These are phyloP conservation scores for Kazachstania africana DNA, from an alignment of 805 yeast species.

Conservation along the genomic window DNA sequence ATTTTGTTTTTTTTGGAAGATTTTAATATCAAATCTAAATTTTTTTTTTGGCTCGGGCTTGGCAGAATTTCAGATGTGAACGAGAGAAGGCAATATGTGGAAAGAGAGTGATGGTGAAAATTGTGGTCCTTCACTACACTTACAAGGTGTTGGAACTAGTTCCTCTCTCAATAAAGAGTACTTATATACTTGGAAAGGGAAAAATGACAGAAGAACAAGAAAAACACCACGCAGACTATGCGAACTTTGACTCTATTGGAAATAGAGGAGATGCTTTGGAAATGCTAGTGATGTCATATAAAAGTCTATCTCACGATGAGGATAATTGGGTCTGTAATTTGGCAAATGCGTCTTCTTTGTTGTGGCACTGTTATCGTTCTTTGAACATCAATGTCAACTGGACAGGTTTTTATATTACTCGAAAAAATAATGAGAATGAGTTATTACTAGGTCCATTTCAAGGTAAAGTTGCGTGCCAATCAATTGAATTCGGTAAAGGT, in stretches of 20 bases:
- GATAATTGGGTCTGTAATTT: constrained; percentile 82
- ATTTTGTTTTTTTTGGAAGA: constrained; percentile 1
- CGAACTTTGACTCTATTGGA: constrained; percentile 34
- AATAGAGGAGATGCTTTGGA: constrained; percentile 46
- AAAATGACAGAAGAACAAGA: constrained; percentile 3
- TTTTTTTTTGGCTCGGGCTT: no score
- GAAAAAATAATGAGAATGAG: constrained; percentile 20
- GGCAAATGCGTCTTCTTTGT: constrained; percentile 72
- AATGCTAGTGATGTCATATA: constrained; percentile 46
- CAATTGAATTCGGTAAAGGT: constrained; percentile 66
- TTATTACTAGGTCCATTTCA: constrained; percentile 85
- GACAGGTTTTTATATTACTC: constrained; percentile 77
- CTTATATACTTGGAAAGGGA: no score
- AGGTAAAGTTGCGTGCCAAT: constrained; percentile 94
- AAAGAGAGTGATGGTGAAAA: not conserved
- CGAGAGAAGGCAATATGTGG: not conserved
- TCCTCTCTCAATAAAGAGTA: no score
- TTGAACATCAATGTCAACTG: constrained; percentile 57
- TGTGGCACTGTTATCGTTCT: constrained; percentile 80
- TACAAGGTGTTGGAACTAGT: not conserved
- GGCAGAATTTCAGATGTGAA: not conserved
- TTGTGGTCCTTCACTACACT: not conserved
- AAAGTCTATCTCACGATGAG: constrained; percentile 51
- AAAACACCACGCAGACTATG: constrained; percentile 63
- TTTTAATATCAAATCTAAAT: not conserved